A percentile compares a stretch with the other conserved stretches of the same genome.
Conservation (phyloP, 1,284 basidiomycete species). For the Ustilago bromivora region DNA sequence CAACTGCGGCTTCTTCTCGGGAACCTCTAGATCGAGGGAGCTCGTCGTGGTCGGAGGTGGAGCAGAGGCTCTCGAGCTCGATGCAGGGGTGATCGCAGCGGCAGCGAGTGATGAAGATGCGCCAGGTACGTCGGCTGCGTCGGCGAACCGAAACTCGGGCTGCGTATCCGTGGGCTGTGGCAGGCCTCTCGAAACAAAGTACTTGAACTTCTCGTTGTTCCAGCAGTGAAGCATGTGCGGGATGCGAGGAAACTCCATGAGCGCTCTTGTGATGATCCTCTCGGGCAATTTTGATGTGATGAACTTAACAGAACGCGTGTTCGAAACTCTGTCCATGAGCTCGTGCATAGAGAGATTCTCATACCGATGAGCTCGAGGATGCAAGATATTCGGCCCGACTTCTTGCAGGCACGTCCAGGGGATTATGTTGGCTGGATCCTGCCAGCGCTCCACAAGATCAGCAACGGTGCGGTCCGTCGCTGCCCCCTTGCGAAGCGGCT, state of each 20-base stretch:
- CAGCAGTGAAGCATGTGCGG: constrained; percentile 47
- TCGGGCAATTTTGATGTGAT: constrained; percentile 22
- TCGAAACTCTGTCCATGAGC: constrained; percentile 29
- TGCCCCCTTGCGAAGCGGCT: constrained; percentile 13
- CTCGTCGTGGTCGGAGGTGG: not conserved
- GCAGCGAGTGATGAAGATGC: not conserved
- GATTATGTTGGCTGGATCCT: constrained; percentile 39
- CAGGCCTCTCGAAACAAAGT: constrained; percentile 18
- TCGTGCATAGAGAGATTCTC: constrained; percentile 27
- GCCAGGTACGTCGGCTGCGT: not conserved
- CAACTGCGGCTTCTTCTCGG: not conserved
- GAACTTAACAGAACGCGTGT: constrained; percentile 22
- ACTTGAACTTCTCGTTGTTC: constrained; percentile 34
- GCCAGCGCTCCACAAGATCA: constrained; percentile 39
- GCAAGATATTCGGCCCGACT: constrained; percentile 26
- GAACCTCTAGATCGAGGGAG: not conserved
- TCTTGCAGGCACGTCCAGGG: constrained; percentile 41
- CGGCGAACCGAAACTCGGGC: constrained; percentile 36
- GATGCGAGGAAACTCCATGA: constrained; percentile 45
- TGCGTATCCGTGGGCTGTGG: constrained; percentile 29
- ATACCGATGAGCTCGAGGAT: constrained; percentile 21
- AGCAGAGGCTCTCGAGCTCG: constrained; percentile 2
- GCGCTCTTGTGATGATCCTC: constrained; percentile 23
- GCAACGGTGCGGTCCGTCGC: constrained; percentile 15
- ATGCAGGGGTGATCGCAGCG: not conserved